Percentiles rank a stretch among this genome's conserved stretches.
Conservation (phyloP, 2,329 filamentous ascomycete genomes). For the Penicillium sp. region DNA sequence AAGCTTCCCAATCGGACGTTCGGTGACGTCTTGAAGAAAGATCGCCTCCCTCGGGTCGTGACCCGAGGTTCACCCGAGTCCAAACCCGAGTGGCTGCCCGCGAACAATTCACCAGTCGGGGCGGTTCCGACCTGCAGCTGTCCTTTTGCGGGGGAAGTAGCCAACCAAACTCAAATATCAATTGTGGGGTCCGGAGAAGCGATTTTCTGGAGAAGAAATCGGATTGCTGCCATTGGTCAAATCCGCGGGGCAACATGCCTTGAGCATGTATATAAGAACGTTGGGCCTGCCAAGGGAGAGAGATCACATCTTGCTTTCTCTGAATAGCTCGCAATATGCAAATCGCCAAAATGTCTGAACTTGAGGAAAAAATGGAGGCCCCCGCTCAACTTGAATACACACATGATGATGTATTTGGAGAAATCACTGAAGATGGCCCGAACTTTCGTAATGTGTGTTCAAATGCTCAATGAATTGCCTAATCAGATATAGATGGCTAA, state of each 20-base stretch:
- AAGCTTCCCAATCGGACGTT: too few species aligned
- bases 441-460: conserved; percentile 15
- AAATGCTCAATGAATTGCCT: not conserved
- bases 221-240: not conserved
- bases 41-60: too few species aligned
- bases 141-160: not conserved
- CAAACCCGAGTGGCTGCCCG: not conserved
- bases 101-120: not conserved
- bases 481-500: not conserved
- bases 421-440: conserved; percentile 14
- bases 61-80: not conserved
- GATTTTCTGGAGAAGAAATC: not conserved
- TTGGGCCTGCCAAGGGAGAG: not conserved
- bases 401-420: conserved; percentile 17
- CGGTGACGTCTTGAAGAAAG: too few species aligned
- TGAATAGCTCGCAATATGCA: not conserved
- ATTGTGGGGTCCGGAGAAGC: not conserved
- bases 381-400: not conserved
- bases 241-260: not conserved
- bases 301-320: not conserved
- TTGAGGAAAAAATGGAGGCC: not conserved
- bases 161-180: not conserved
- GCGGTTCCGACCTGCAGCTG: not conserved
- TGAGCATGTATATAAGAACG: not conserved
- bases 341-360: not conserved